Conservation (phyloP, 164 flowering plant genomes). For the Chloranthus sessilifolius region DNA sequence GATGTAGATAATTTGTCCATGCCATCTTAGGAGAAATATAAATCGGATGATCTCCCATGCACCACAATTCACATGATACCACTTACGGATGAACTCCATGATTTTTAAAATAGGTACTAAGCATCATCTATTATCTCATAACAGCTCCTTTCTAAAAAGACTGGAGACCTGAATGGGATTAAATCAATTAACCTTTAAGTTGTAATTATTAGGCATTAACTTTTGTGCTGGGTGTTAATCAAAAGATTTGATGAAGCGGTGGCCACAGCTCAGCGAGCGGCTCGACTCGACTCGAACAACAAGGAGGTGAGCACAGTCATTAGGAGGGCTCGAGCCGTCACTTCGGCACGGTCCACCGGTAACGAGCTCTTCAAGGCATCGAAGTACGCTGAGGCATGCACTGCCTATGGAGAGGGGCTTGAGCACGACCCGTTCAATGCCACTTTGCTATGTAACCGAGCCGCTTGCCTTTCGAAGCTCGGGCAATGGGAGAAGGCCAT, state of each 20-base stretch:
- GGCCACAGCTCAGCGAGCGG: constrained; percentile 44
- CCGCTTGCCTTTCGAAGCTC: constrained; percentile 66
- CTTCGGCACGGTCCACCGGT: constrained; percentile 56
- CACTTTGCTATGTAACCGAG: constrained; percentile 72
- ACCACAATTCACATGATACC: not conserved
- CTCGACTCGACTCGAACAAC: constrained; percentile 46
- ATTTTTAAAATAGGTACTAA: too few relatives aligned
- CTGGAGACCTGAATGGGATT: too few relatives aligned
- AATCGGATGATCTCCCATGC: too few relatives aligned
- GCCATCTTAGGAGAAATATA: too few relatives aligned
- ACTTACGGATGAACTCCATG: not conserved
- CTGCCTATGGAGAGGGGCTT: constrained; percentile 57
- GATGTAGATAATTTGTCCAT: too few relatives aligned
- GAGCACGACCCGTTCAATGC: constrained; percentile 70
- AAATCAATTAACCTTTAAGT: too few relatives aligned
- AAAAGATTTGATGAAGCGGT: constrained; percentile 74
- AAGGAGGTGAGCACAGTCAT: constrained; percentile 29
- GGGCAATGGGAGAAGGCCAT: constrained; percentile 73
- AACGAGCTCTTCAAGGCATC: constrained; percentile 64
- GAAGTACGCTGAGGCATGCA: constrained; percentile 55
- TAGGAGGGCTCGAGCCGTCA: constrained; percentile 39
- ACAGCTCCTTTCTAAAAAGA: too few relatives aligned
- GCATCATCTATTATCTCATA: too few relatives aligned
- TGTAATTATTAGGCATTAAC: not conserved
- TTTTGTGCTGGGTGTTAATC: not conserved